Base-by-base conservation (phyloP, 225 moss, liverwort and hornwort species). In the Polytrichum formosum region DNA sequence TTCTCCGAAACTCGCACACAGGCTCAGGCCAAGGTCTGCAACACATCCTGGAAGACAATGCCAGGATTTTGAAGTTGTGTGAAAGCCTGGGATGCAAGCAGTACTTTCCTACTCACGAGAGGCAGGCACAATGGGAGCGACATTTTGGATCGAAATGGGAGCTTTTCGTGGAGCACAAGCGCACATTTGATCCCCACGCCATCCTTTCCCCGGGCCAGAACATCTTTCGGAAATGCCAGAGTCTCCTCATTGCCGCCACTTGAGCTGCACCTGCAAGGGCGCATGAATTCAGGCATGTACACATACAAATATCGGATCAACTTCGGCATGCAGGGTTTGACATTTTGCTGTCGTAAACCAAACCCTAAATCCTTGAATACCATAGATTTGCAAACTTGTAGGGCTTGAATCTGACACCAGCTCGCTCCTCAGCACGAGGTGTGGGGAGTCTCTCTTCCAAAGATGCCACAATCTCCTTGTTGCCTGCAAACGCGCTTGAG, bases 81-180 rank as follows among this genome's bases (percentile, higher is more conserved):
- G 72, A 71, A 67, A 56, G 18, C 2, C 29, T 92, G 46, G 81
- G 87, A 20, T 78, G 83, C 80, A 92, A 92, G 53, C 80, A 85
- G 22, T 85, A 87, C 61, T 61, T 92, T 62, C 83, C 91, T 9
- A 72, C 23, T 22, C 65, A 85, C 68, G 26, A 74, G 18, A 56
- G 62, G 31, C 26, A 74, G 0, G 4, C 56, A 1, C 78, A 90
- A 9, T 90, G 87, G 87, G 76, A 73, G 67, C 64, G 68, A 4
- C 90, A 92, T 74, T 90, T 87, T 17, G 90, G 83, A 13, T 66
- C 67, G 46, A 81, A 73, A 28, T 92, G 87, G 90, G 62, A 70
- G 0, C 27, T 4, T 0, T 84, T 92, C 20, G 74, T 92, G 0
- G 20, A 56, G 17, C 80, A 78, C 70, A 90, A 92, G 70, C 54